Conservation (phyloP, 345 rosid genomes). For the Sisymbrium altissimum region DNA sequence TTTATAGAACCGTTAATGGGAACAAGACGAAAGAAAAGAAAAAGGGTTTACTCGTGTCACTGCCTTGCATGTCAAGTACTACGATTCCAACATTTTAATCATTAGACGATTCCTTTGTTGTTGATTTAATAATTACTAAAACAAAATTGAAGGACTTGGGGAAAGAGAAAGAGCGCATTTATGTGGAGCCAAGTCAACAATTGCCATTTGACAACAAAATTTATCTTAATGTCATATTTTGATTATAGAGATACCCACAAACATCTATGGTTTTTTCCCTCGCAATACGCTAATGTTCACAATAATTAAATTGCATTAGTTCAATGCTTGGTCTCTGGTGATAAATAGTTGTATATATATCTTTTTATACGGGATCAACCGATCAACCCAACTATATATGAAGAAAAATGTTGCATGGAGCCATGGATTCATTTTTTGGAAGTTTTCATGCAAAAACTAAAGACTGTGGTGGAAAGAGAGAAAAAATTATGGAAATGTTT, state of each 20-base stretch:
- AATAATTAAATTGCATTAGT: not conserved
- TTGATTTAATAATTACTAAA: conserved; percentile 14
- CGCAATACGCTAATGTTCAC: not conserved
- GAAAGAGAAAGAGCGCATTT: conserved; percentile 13
- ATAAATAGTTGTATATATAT: too few species aligned
- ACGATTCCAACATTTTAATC: conserved; percentile 4
- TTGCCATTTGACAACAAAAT: not conserved
- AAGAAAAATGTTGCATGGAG: too few species aligned
- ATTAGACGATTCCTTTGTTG: conserved; percentile 16
- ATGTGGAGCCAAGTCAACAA: conserved; percentile 19
- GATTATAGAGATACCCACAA: conserved; percentile 1
- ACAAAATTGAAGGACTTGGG: not conserved
- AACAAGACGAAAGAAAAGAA: not conserved
- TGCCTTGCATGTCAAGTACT: conserved; percentile 28
- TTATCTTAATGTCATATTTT: not conserved
- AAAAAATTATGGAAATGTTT: too few species aligned
- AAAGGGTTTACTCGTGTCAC: conserved; percentile 28
- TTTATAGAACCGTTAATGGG: not conserved
- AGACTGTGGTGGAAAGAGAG: too few species aligned
- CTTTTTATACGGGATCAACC: too few species aligned
- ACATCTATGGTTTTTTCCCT: not conserved
- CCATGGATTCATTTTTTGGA: too few species aligned
- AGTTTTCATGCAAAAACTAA: too few species aligned
- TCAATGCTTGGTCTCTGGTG: too few species aligned
- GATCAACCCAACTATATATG: too few species aligned